Evolutionary conservation across 805 yeast species (phyloP), one percentile per base, ranked within the genome.

Genomic region (Lipomyces chichibuensis): DNA sequence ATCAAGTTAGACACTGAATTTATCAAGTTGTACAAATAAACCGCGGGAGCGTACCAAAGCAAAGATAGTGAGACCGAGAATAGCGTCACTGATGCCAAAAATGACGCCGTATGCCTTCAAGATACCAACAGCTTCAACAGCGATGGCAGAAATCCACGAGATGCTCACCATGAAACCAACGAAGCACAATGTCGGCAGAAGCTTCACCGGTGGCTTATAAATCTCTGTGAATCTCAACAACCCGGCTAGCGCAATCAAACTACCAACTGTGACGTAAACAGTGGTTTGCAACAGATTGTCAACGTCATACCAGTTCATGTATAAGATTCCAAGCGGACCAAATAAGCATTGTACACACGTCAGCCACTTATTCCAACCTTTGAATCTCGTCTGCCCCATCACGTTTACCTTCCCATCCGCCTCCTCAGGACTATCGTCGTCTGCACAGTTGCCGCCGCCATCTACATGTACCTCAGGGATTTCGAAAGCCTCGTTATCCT

Each of bases 61-160:
- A 77, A 94, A 90, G 0, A 94, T 82, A 0, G 98, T 94, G 11
- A 92, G 79, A 0, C 99, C 99, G 32, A 94, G 78, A 13, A 93
- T 83, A 2, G 92, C 92, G 67, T 91, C 95, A 9, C 92, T 85
- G 7, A 94, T 77, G 33, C 84, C 76, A 61, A 85, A 84, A 0
- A 87, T 80, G 0, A 84, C 80, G 0, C 93, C 88, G 65, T 90
- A 75, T 25, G 88, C 80, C 62, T 87, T 85, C 57, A 94, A 77
- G 0, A 88, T 80, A 2, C 82, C 82, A 53, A 94, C 89, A 14
- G 92, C 85, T 69, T 88, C 90, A 2, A 85, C 83, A 0, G 96
- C 94, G 53, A 89, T 83, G 1, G 83, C 72, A 0, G 95, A 83
- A 13, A 93, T 88, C 85, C 92, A 87, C 0, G 86, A 75, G 2